Conservation (phyloP, 345 rosid genomes). For the Rhodamnia rubescens region DNA sequence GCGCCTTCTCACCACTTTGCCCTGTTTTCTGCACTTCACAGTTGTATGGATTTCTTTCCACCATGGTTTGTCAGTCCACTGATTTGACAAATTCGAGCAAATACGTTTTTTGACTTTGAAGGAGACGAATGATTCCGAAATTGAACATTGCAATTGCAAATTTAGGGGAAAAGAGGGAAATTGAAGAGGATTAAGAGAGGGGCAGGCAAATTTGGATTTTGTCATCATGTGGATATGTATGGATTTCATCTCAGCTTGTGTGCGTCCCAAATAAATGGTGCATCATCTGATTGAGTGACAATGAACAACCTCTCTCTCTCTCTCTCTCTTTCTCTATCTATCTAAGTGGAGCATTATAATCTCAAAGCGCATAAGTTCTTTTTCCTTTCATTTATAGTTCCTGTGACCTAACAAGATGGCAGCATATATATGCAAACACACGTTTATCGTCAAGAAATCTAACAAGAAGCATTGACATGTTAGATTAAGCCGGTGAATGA, state of each 20-base stretch:
- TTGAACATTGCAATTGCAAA: neutral
- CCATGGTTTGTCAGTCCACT: neutral
- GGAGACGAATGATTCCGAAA: neutral
- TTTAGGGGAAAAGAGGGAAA: neutral
- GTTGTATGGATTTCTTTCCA: neutral
- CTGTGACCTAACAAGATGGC: neutral
- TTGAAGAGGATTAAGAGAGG: neutral
- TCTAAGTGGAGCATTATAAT: neutral
- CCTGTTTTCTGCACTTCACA: neutral
- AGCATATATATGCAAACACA: neutral
- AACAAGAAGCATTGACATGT: neutral
- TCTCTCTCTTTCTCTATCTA: neutral
- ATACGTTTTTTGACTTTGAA: neutral
- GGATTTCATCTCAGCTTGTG: neutral
- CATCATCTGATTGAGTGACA: neutral
- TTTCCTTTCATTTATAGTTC: neutral
- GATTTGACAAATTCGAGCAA: neutral
- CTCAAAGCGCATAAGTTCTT: neutral
- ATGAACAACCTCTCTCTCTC: neutral
- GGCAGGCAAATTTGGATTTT: neutral
- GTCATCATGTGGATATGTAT: neutral
- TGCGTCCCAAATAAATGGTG: neutral
- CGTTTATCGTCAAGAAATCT: neutral
- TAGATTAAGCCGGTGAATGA: neutral
- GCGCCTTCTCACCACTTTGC: neutral